Percentiles rank a stretch among this genome's conserved stretches.
Conservation (phyloP, 2,329 filamentous ascomycete genomes). For the Fusarium coffeatum region DNA sequence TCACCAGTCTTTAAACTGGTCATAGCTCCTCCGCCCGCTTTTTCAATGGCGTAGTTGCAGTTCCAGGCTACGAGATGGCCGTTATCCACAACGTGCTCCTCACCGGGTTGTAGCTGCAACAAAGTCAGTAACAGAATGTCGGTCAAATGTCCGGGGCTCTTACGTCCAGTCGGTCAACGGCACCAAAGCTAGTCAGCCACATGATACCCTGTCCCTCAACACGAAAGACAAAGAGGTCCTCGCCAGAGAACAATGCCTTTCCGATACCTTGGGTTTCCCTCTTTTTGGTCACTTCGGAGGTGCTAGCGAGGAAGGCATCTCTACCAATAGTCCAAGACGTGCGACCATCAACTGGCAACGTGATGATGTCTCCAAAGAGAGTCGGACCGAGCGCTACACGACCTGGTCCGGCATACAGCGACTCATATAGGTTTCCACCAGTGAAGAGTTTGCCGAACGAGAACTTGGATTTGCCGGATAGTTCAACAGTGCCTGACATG, state of each 20-base stretch:
- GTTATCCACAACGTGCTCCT: neutral
- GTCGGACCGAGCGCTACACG: neutral
- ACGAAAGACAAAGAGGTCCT: neutral
- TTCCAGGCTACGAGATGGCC: neutral
- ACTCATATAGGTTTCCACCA: neutral
- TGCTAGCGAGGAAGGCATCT: neutral
- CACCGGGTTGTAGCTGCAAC: neutral
- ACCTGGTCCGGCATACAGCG: neutral
- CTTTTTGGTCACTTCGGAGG: neutral
- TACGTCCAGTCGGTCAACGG: neutral
- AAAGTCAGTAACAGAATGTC: neutral
- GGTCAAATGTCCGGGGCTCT: accelerated
- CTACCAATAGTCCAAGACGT: neutral
- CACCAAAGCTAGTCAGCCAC: constrained; percentile 1
- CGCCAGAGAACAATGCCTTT: neutral
- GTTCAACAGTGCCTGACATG: neutral
- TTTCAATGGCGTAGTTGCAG: neutral
- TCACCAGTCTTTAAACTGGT: neutral
- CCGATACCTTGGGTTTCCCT: neutral
- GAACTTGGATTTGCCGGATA: neutral
- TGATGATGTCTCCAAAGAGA: neutral
- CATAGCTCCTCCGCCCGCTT: neutral
- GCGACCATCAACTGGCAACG: neutral
- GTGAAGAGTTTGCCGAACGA: neutral
- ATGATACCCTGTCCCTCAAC: neutral